phyloP scores from a whole-genome alignment of 1,284 basidiomycete species.

The Cystobasidium pallidum region DNA sequence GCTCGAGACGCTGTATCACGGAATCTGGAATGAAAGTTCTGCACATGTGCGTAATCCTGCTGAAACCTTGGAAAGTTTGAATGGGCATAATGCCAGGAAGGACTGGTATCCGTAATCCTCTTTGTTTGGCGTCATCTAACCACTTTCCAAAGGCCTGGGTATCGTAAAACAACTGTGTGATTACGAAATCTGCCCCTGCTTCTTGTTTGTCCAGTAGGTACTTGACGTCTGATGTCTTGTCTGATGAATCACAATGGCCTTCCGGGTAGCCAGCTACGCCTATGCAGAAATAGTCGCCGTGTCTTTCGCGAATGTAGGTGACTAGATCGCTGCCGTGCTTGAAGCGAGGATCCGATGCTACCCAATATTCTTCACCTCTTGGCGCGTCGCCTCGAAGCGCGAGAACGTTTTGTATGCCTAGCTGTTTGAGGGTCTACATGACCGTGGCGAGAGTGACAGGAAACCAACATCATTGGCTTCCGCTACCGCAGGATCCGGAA shows the following conservation, averaged over 20 bases:
- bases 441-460: background rate
- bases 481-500: background rate
- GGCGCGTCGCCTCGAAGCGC: constrained; percentile 94
- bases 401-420: constrained; percentile 92
- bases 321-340: constrained; percentile 88
- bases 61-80: constrained; percentile 96
- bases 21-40: constrained; percentile 78
- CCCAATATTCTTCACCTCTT: constrained; percentile 83
- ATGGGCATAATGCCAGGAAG: constrained; percentile 96
- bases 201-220: constrained; percentile 87
- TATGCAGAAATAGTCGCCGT: constrained; percentile 91
- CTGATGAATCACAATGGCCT: constrained; percentile 61
- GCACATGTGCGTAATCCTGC: constrained; percentile 85
- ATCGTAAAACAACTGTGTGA: constrained; percentile 96
- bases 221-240: constrained; percentile 69
- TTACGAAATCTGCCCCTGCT: constrained; percentile 84
- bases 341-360: constrained; percentile 85
- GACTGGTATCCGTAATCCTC: constrained; percentile 85
- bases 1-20: constrained; percentile 80
- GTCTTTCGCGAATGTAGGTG: constrained; percentile 74
- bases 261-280: constrained; percentile 77
- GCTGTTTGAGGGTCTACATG: constrained; percentile 79
- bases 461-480: background rate
- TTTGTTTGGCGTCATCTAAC: constrained; percentile 64
- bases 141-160: constrained; percentile 79